phyloP scores from a whole-genome alignment of 2,329 filamentous ascomycete species.

The Phialemoniopsis sp. region DNA sequence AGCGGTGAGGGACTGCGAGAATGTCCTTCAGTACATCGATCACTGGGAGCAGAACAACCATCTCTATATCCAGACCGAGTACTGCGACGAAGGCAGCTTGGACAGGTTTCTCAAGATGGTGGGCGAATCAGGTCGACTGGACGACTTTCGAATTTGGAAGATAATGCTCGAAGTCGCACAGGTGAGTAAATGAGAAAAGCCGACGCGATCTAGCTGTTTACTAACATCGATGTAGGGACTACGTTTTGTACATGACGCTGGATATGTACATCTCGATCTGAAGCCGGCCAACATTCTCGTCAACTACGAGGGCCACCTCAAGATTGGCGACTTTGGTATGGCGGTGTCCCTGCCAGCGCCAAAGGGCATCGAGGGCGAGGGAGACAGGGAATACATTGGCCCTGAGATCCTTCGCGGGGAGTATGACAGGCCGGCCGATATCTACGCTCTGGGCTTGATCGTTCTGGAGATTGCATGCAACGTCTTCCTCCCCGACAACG shows the following conservation, averaged over 20 bases:
- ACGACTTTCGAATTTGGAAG: conserved; percentile 99
- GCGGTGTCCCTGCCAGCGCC: conserved; percentile 75
- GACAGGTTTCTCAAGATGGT: conserved; percentile 80
- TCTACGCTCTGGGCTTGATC: conserved; percentile 92
- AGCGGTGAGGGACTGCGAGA: conserved; percentile 73
- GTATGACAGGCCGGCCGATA: conserved; percentile 86
- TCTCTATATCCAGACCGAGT: conserved; percentile 97
- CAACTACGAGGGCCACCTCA: conserved; percentile 74
- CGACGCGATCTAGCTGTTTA: conserved; percentile 5
- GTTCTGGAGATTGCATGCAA: conserved; percentile 94
- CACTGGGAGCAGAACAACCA: conserved; percentile 84
- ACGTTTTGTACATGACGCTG: conserved; percentile 82
- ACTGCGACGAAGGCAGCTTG: conserved; percentile 89
- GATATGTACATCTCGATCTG: conserved; percentile 80
- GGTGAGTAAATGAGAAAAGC: conserved; percentile 47
- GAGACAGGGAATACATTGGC: conserved; percentile 93
- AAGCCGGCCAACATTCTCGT: conserved; percentile 85
- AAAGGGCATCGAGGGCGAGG: conserved; percentile 79
- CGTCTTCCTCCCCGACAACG: conserved; percentile 89
- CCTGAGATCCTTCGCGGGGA: conserved; percentile 85
- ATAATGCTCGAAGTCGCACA: conserved; percentile 81
- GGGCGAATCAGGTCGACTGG: conserved; percentile 79
- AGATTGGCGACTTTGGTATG: conserved; percentile 84
- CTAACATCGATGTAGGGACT: conserved; percentile 60
- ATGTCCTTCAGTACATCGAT: conserved; percentile 79